Conservation (phyloP, 495 filamentous ascomycete species). For the Rhypophila decipiens region DNA sequence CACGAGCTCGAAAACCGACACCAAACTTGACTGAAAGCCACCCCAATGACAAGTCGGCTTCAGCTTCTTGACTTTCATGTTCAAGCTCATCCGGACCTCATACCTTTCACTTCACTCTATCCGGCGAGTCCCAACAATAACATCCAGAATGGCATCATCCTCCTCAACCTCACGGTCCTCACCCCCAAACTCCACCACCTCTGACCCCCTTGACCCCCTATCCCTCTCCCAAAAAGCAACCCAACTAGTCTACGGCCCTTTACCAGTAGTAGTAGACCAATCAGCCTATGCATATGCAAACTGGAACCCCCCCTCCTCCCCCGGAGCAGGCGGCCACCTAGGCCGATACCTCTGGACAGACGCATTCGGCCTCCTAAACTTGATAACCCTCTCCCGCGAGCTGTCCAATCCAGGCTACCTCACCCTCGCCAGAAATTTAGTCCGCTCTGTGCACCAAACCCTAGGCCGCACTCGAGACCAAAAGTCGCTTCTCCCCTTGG, state of each 20-base stretch:
- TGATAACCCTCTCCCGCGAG: constrained; percentile 53
- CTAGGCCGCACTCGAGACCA: constrained; percentile 52
- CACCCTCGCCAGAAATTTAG: constrained; percentile 44
- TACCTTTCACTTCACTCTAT: no score
- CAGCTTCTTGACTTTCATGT: no score
- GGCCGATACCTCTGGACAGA: constrained; percentile 67
- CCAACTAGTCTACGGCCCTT: constrained; percentile 37
- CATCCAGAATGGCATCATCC: no score
- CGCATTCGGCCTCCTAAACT: constrained; percentile 62
- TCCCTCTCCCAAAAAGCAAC: constrained; percentile 33
- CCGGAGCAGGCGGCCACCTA: constrained; percentile 52
- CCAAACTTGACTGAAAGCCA: no score
- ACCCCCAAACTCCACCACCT: no score
- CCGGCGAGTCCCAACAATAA: no score
- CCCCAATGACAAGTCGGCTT: no score
- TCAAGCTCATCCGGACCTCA: not conserved
- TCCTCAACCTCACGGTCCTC: no score
- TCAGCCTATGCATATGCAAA: constrained; percentile 11
- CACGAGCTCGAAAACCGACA: no score
- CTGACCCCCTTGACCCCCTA: no score
- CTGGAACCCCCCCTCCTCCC: constrained; percentile 29
- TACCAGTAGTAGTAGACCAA: constrained; percentile 19
- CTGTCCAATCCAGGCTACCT: constrained; percentile 40
- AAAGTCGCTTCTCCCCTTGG: constrained; percentile 41
- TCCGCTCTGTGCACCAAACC: constrained; percentile 48